These are phyloP conservation scores for Manihot esculenta DNA, from an alignment of 441 rosid genomes.

Conservation along the genomic window DNA sequence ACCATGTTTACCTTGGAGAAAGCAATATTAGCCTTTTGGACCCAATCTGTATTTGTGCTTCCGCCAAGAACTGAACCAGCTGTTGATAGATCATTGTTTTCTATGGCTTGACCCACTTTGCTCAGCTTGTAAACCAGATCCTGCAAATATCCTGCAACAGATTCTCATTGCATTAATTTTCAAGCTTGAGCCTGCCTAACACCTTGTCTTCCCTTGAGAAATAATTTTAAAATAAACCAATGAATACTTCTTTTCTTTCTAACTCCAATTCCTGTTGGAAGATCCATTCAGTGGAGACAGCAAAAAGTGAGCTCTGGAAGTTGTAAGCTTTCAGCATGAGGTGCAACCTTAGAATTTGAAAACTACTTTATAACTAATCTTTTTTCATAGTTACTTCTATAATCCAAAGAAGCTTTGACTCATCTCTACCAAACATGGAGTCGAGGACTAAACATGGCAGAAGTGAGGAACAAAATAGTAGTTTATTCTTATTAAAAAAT, in stretches of 20 bases:
- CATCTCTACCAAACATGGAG: no score
- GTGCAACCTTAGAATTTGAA: background rate
- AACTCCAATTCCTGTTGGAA: background rate
- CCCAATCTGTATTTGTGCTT: slow-evolving; percentile 71
- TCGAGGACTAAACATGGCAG: no score
- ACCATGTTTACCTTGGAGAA: slow-evolving; percentile 55
- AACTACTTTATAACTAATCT: background rate
- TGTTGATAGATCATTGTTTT: slow-evolving; percentile 65
- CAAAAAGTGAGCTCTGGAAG: background rate
- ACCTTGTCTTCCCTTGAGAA: no score
- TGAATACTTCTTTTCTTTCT: no score
- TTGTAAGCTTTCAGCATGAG: background rate
- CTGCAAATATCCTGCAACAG: slow-evolving; percentile 75
- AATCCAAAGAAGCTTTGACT: no score
- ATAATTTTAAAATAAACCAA: no score
- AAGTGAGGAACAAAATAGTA: no score
- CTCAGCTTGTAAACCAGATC: slow-evolving; percentile 86
- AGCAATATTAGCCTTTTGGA: slow-evolving; percentile 62
- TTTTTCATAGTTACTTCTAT: no score
- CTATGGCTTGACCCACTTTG: slow-evolving; percentile 91
- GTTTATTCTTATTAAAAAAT: no score
- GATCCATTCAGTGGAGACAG: no score
- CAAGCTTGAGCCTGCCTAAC: no score
- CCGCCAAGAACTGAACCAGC: slow-evolving; percentile 79
- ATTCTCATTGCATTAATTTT: slow-evolving; percentile 8